phyloP scores from a whole-genome alignment of 2,329 filamentous ascomycete species.

The Colletotrichum sojae region DNA sequence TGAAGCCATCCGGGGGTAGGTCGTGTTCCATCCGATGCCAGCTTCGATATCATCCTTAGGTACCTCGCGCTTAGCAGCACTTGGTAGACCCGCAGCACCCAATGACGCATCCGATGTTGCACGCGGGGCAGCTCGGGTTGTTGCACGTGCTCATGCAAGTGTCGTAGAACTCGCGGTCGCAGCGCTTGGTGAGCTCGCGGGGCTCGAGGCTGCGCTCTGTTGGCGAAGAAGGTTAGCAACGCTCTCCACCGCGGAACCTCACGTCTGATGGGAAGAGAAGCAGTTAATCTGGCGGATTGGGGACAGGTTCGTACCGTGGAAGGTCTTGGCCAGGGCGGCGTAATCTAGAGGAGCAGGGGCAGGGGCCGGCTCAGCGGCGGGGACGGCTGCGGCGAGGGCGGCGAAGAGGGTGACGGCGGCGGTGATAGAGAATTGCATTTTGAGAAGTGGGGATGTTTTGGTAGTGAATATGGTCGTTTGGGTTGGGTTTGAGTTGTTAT shows the following conservation, averaged over 20 bases:
- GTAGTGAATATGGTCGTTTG: neutral
- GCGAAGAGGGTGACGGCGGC: neutral
- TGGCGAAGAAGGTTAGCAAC: neutral
- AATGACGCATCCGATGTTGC: slow-evolving; percentile 8
- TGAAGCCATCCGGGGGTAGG: no score
- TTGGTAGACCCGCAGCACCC: neutral
- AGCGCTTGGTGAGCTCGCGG: neutral
- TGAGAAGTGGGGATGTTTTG: neutral
- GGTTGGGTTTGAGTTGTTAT: neutral
- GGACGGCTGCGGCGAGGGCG: neutral
- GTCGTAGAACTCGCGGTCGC: neutral
- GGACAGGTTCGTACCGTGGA: neutral
- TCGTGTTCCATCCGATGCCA: no score
- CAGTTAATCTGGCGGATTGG: no score
- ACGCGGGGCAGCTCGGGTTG: slow-evolving; percentile 1
- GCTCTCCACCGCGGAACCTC: no score
- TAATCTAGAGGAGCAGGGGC: neutral
- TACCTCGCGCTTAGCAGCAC: neutral
- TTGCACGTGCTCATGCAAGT: slow-evolving; percentile 8
- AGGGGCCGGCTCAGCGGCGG: neutral
- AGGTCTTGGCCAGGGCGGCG: slow-evolving; percentile 1
- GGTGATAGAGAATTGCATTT: neutral
- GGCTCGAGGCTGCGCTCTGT: neutral
- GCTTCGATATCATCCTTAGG: no score
- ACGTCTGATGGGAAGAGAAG: no score